Evolutionary conservation across 345 rosid genomes (phyloP), one percentile per base, ranked within the genome.

Genomic region (Nephelium lappaceum): DNA sequence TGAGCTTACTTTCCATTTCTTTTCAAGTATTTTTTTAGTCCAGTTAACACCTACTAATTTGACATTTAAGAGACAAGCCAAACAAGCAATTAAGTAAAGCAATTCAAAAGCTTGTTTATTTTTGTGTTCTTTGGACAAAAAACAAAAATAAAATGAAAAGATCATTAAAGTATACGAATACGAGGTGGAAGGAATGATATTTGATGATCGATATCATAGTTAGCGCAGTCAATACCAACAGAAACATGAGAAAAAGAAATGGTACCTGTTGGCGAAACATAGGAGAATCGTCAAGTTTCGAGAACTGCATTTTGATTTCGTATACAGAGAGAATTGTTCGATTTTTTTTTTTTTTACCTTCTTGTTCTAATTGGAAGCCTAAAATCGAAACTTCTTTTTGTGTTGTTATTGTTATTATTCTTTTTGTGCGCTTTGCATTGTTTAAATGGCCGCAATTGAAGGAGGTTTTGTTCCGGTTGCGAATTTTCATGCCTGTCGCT

Each of bases 231-330:
- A 70, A 25, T 16, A 47, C 8, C 24, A 53, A 5, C 51, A 45
- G 16, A 55, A 55, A 55, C 58, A 18, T 10, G 31, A 45, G 19
- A 49, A 39, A 5, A 14, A 74, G 39, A 24, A 7, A 38, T 10
- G 10, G 39, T 10, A 93, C 95, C 97, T 93, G 93, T 77, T 91
- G 97, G 45, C 97, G 90, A 72, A 93, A 87, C 97, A 93, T 93
- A 42, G 97, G 97, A 45, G 97, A 91, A 83, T 93, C 97, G 72
- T 93, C 97, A 67, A 93, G 97, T 83, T 86, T 89, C 6, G 93
- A 15, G 88, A 93, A 93, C 73, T 87, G 83, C 93, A 93, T 91
- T 47, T 53, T 69, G 15, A 23, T 76, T 18, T 45, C 6, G 12
- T 66, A 67, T 21, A 9, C 76, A 36, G 72, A 78, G 71, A 51